Conservation (phyloP, 2,329 filamentous ascomycete species). For the Xylaria sp. region DNA sequence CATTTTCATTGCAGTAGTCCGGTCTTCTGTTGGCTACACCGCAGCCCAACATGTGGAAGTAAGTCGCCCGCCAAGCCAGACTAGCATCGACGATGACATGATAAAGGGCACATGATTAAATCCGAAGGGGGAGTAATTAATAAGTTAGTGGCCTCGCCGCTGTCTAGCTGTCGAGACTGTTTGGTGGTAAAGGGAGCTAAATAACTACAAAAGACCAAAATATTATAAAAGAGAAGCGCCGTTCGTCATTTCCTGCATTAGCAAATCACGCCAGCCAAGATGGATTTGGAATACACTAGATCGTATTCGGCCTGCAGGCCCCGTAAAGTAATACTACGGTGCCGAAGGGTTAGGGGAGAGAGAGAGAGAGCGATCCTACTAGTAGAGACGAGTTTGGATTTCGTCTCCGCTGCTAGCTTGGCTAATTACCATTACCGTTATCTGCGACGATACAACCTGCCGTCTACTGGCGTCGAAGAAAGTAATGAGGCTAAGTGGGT, state of each 20-base stretch:
- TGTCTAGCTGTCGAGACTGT: background rate
- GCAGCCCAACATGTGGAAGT: background rate
- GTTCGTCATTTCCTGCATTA: slow-evolving; percentile 9
- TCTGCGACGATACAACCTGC: slow-evolving; percentile 8
- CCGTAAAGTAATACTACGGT: slow-evolving; percentile 23
- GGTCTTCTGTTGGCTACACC: slow-evolving; percentile 8
- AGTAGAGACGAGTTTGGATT: slow-evolving; percentile 13
- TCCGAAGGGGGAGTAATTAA: slow-evolving; percentile 6
- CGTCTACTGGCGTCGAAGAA: slow-evolving; percentile 20
- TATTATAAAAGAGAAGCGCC: background rate
- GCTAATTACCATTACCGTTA: slow-evolving; percentile 18
- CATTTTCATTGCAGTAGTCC: slow-evolving; percentile 23
- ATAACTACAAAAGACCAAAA: slow-evolving; percentile 3
- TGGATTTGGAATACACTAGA: slow-evolving; percentile 24
- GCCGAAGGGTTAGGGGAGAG: slow-evolving; percentile 30
- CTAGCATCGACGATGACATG: slow-evolving; percentile 15
- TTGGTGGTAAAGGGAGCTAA: background rate
- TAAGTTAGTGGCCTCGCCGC: background rate
- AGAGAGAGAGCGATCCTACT: no score
- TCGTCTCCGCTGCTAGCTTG: slow-evolving; percentile 13
- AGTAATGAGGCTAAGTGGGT: slow-evolving; percentile 24
- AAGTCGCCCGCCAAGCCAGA: slow-evolving; percentile 22
- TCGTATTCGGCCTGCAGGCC: background rate
- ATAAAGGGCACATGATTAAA: background rate
- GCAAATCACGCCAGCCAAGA: background rate